Evolutionary conservation across 371 early-diverging fungal genomes (phyloP), one percentile per base, ranked within the genome.

Genomic region (Synchytrium microbalum): DNA sequence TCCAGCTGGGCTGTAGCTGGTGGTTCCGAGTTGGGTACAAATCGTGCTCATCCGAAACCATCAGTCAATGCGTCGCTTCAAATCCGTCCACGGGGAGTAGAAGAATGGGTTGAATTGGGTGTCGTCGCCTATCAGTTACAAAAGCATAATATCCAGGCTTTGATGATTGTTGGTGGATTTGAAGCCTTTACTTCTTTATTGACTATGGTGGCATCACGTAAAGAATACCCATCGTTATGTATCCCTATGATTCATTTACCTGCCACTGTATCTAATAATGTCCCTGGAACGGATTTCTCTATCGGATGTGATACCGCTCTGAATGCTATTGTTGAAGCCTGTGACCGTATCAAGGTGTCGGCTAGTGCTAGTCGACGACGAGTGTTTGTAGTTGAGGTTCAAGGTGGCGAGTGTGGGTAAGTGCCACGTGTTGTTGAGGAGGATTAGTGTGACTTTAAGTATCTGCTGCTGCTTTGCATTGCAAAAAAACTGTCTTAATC

Each of bases 341-440:
- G 96, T 65, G 99, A 99, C 78, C 83, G 89, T 62, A 92, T 98
- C 73, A 92, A 92, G 75, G 88, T 92, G 69, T 91, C 89, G 62
- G 93, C 96, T 13, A 87, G 88, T 16, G 90, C 97, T 23, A 87
- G 88, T 51, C 83, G 93, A 67, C 91, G 91, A 59, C 86, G 94
- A 33, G 95, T 97, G 13, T 97, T 98, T 83, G 88, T 99, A 14
- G 92, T 99, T 24, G 99, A 99, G 80, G 94, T 97, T 28, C 95
- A 95, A 69, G 98, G 99, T 59, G 98, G 96, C 57, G 87, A 91
- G 61, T 91, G 92, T 72, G 99, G 99, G 73, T 78, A 66, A 52
- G 69, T 57, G 10, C 10, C 23, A 13, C n/a, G n/a, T n/a, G n/a
- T n/a, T n/a, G n/a, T n/a, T n/a, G n/a, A n/a, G n/a, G n/a, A n/a